Evolutionary conservation across 2,329 filamentous ascomycete genomes (phyloP).

Genomic region (Hansfordia pulvinata): DNA sequence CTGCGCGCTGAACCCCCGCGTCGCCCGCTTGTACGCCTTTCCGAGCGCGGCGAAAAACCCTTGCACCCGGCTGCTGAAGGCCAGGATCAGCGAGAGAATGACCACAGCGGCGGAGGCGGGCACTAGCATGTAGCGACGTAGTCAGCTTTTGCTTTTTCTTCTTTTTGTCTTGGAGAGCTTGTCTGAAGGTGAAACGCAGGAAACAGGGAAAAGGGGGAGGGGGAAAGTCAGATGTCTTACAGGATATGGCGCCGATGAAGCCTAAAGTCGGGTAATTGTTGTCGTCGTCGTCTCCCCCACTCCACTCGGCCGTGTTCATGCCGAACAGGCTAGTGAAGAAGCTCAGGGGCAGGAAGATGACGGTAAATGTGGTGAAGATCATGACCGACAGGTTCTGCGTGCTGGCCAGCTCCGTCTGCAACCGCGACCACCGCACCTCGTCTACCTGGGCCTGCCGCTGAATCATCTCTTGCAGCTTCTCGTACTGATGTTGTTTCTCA

Average conservation of each 20-base stretch:
- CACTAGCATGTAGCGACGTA: too few relatives aligned
- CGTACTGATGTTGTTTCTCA: conserved; percentile 26
- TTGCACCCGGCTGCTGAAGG: conserved; percentile 37
- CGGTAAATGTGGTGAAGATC: conserved; percentile 51
- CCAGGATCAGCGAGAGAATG: conserved; percentile 33
- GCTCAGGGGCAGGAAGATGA: conserved; percentile 49
- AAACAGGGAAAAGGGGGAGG: conserved; percentile 10
- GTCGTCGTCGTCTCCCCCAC: conserved; percentile 25
- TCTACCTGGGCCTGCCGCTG: conserved; percentile 54
- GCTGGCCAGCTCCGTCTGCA: conserved; percentile 49
- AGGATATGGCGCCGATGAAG: conserved; percentile 33
- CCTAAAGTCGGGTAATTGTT: conserved; percentile 25
- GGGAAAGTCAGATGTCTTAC: too few relatives aligned
- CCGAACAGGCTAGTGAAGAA: conserved; percentile 55
- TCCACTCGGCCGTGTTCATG: conserved; percentile 52
- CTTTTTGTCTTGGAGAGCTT: conserved; percentile 1
- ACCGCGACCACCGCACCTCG: conserved; percentile 47
- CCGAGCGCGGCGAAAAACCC: conserved; percentile 11
- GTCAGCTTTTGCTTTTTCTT: too few relatives aligned
- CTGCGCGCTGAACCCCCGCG: conserved; percentile 10
- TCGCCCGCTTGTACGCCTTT: too few relatives aligned
- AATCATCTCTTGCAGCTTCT: conserved; percentile 53
- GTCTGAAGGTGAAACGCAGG: conserved; percentile 9
- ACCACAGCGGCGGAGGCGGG: conserved; percentile 36
- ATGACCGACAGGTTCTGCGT: conserved; percentile 49